phyloP scores from a whole-genome alignment of 2,329 filamentous ascomycete genomes.

The Penicillium palitans region DNA sequence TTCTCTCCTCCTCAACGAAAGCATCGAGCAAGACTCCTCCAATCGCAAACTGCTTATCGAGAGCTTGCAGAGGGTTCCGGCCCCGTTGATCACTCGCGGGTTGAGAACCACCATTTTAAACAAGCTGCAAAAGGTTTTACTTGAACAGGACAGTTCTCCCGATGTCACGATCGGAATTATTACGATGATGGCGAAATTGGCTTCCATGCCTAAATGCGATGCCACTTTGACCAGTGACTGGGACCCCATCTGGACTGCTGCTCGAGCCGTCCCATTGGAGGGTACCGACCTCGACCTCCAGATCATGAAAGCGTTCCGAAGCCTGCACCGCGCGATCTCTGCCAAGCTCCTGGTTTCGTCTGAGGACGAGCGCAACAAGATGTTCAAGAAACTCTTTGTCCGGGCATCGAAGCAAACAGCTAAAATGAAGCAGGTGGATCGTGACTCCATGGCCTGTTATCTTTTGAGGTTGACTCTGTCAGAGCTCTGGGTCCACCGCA shows the following conservation, averaged over 20 bases:
- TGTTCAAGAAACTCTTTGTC: conserved; percentile 39
- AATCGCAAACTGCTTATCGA: conserved; percentile 35
- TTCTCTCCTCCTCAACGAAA: conserved; percentile 35
- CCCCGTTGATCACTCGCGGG: conserved; percentile 39
- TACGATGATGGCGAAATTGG: conserved; percentile 43
- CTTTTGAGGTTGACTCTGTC: conserved; percentile 38
- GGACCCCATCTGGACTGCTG: conserved; percentile 40
- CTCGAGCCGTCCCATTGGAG: conserved; percentile 35
- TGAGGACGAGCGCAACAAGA: conserved; percentile 35
- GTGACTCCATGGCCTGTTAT: conserved; percentile 40
- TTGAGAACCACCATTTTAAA: conserved; percentile 38
- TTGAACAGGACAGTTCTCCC: conserved; percentile 28
- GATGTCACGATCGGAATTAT: conserved; percentile 36
- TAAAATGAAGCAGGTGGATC: conserved; percentile 34
- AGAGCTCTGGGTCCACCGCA: conserved; percentile 36
- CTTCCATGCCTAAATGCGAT: conserved; percentile 42
- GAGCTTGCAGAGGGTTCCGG: conserved; percentile 40
- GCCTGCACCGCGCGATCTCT: conserved; percentile 37
- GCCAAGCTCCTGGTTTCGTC: conserved; percentile 37
- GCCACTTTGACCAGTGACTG: conserved; percentile 38
- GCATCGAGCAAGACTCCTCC: conserved; percentile 31
- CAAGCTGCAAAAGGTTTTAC: conserved; percentile 34
- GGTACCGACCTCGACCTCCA: conserved; percentile 36
- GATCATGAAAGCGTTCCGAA: conserved; percentile 40
- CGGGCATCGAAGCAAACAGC: conserved; percentile 32